A percentile compares a stretch with the other conserved stretches of the same genome.
Evolutionary conservation across 31 red algal genomes (phyloP).

Genomic region (Endocladia muricata): DNA sequence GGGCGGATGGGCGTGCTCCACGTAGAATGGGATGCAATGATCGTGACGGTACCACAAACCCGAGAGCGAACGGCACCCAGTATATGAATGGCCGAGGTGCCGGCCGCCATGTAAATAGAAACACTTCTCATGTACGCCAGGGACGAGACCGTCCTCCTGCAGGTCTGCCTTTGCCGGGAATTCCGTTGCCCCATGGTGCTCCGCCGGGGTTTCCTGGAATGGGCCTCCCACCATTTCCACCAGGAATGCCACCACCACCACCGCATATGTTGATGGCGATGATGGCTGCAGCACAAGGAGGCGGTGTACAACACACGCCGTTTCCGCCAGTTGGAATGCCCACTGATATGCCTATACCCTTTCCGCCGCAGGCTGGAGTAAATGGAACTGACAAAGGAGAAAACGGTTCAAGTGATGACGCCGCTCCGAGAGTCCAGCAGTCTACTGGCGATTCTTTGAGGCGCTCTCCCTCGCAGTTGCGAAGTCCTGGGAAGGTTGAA

Average conservation of each 20-base stretch:
- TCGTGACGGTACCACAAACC: conserved; percentile 7
- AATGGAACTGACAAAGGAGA: conserved; percentile 7
- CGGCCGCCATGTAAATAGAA: conserved; percentile 29
- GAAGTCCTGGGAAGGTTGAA: too few relatives aligned
- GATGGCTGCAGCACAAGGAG: conserved; percentile 13
- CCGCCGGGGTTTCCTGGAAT: conserved; percentile 56
- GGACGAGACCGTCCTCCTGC: conserved; percentile 1
- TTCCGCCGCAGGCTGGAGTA: conserved; percentile 5
- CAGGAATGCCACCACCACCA: conserved; percentile 38
- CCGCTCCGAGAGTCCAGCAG: conserved; percentile 10
- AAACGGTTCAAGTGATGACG: background rate
- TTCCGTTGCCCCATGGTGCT: conserved; percentile 28
- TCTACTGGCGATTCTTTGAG: too few relatives aligned
- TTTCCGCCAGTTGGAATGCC: conserved; percentile 33
- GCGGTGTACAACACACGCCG: conserved; percentile 13
- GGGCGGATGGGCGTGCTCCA: background rate
- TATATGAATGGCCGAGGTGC: conserved; percentile 7
- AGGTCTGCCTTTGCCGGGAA: conserved; percentile 39
- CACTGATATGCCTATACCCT: conserved; percentile 44
- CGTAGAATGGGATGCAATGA: background rate
- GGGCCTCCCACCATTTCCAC: conserved; percentile 44
- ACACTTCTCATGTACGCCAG: conserved; percentile 6
- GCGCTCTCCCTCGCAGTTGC: too few relatives aligned
- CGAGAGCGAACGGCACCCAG: conserved; percentile 3
- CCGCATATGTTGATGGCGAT: conserved; percentile 65